phyloP scores from a whole-genome alignment of 345 rosid genomes.

The Pistacia vera region DNA sequence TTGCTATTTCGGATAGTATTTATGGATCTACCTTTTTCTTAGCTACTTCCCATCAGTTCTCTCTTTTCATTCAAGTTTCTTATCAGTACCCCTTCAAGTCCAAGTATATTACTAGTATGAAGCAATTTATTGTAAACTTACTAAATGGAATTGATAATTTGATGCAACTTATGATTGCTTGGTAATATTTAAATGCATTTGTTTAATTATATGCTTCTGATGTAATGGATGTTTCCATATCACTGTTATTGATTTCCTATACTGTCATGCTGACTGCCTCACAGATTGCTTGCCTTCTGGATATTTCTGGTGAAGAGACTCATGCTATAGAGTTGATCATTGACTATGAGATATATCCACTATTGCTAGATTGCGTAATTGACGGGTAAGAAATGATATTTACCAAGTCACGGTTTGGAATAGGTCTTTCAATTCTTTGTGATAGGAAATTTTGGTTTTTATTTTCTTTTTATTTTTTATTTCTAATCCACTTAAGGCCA shows the following conservation, averaged over 20 bases:
- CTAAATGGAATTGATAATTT: background rate
- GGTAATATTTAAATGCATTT: slow-evolving; percentile 1
- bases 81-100: background rate
- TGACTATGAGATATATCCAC: slow-evolving; percentile 66
- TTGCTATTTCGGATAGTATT: no score
- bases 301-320: slow-evolving; percentile 41
- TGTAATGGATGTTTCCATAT: background rate
- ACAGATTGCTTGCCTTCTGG: slow-evolving; percentile 72
- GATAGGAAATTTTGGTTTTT: background rate
- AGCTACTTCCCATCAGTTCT: background rate
- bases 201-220: background rate
- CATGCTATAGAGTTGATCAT: slow-evolving; percentile 50
- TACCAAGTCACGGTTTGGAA: background rate
- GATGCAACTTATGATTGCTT: slow-evolving; percentile 2
- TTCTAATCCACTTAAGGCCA: background rate
- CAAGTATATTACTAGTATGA: background rate
- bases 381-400: slow-evolving; percentile 52
- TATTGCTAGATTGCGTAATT: slow-evolving; percentile 66
- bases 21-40: background rate
- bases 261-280: slow-evolving; percentile 12
- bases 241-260: background rate
- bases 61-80: background rate
- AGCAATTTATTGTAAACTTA: background rate
- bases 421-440: background rate
- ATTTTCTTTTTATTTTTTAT: background rate